Percentiles rank a stretch among this genome's conserved stretches.
Conservation (phyloP, 352 stramenopile genomes). For the Thalassiosira sp. region DNA sequence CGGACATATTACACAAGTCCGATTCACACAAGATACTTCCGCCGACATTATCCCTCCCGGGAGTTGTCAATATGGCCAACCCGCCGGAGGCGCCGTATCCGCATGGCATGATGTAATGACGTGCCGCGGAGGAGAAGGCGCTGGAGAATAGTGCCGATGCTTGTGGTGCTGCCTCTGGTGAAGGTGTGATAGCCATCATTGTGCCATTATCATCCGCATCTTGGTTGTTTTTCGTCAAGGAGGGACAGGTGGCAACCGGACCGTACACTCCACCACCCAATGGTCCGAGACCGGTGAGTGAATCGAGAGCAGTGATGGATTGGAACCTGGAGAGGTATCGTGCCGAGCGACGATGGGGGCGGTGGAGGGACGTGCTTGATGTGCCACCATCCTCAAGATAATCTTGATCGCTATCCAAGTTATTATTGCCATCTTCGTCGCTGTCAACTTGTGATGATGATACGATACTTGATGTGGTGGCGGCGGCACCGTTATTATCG, state of each 20-base stretch:
- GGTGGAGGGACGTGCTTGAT: neutral
- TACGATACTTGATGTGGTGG: constrained; percentile 23
- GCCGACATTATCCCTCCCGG: constrained; percentile 65
- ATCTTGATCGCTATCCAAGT: constrained; percentile 9
- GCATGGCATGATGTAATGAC: constrained; percentile 68
- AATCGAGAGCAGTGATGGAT: constrained; percentile 65
- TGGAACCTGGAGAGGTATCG: constrained; percentile 53
- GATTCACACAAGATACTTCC: constrained; percentile 47
- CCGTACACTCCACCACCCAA: constrained; percentile 65
- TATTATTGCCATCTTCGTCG: constrained; percentile 21
- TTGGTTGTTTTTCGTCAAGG: constrained; percentile 28
- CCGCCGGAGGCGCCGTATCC: constrained; percentile 74
- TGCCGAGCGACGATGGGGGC: constrained; percentile 13
- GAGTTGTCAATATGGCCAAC: constrained; percentile 65
- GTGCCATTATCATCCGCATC: neutral
- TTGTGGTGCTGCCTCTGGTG: neutral
- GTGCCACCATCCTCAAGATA: constrained; percentile 8
- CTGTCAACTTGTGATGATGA: too few species aligned
- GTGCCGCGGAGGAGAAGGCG: constrained; percentile 44
- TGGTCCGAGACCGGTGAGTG: constrained; percentile 67
- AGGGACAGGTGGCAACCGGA: constrained; percentile 50
- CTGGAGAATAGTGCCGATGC: constrained; percentile 29
- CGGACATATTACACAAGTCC: constrained; percentile 45
- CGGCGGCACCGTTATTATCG: constrained; percentile 11
- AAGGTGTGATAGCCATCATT: neutral